Evolutionary conservation across 208 protist genomes (phyloP), one percentile per base, ranked within the genome.

Genomic region (Trypanosoma mega): DNA sequence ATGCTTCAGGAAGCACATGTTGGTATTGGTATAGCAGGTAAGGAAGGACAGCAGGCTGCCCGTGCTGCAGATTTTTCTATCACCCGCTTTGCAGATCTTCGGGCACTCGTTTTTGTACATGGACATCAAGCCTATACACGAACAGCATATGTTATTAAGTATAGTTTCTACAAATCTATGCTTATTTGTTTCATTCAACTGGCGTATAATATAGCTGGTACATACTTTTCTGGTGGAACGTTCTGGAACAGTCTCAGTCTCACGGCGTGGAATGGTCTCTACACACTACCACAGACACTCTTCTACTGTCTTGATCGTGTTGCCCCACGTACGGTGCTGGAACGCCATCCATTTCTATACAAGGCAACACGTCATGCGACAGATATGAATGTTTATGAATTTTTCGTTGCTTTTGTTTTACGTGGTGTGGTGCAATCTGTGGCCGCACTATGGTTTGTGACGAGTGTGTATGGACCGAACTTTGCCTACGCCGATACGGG

Each of bases 101-200:
- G 82, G 20, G 46, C 85, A 21, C 75, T 99, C 21, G 58, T 99
- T 16, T 91, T 98, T 48, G 83, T 98, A 29, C 98, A 99, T 63
- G 97, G 98, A 2, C 83, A 95, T 46, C 94, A 94, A 55, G 91
- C 91, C 2, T 98, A 98, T 61, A 63, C 65, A 0, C 80, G 97
- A 37, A 97, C 88, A 0, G 87, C 90, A 0, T 96, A 93, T 63
- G 76, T 98, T 1, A 96, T 98, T 47, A 95, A 97, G 66, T 99
- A 99, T 77, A 98, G 91, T 49, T 99, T 99, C 61, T 98, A 98
- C 65, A 99, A 99, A 70, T 98, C 93, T 36, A 93, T 98, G 79
- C 78, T 97, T 26, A 84, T 98, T 31, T 77, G 81, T 37, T 96
- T 98, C 33, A 85, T 96, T 34, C 96, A 98, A 67, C 62, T 98